Conservation (phyloP, 75 land plant genomes). For the Cunninghamia lanceolata region DNA sequence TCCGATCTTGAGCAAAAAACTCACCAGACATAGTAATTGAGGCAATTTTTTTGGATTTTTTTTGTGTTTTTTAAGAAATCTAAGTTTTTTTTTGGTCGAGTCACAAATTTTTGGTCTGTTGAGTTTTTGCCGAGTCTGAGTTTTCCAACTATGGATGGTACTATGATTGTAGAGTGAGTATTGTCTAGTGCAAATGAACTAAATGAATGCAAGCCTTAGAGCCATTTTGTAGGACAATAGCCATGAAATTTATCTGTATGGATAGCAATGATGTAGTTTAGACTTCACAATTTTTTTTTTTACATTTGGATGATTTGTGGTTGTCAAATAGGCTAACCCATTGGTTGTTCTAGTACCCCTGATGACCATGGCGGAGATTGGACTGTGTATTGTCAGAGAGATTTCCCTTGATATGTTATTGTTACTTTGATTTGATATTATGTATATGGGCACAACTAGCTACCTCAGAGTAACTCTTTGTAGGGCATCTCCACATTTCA, state of each 20-base stretch:
- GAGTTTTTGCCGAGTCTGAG: no score
- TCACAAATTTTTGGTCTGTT: no score
- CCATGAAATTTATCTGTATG: not conserved
- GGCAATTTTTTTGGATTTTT: no score
- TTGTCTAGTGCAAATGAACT: no score
- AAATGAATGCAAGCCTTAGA: not conserved
- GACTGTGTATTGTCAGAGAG: not conserved
- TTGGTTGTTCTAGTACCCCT: not conserved
- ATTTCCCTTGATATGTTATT: not conserved
- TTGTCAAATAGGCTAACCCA: not conserved
- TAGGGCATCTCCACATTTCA: not conserved
- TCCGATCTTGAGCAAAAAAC: no score
- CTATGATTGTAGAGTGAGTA: no score
- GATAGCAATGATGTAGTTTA: not conserved
- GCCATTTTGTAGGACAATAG: not conserved
- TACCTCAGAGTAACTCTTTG: not conserved
- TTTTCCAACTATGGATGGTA: no score
- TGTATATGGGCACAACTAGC: not conserved
- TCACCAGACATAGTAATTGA: no score
- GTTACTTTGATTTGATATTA: not conserved
- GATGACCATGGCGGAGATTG: not conserved
- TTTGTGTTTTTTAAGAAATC: no score
- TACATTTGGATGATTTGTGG: not conserved
- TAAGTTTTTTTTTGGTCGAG: no score
- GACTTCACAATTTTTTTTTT: no score